Evolutionary conservation across 345 rosid species (phyloP).

Genomic region (Brassica nigra): DNA sequence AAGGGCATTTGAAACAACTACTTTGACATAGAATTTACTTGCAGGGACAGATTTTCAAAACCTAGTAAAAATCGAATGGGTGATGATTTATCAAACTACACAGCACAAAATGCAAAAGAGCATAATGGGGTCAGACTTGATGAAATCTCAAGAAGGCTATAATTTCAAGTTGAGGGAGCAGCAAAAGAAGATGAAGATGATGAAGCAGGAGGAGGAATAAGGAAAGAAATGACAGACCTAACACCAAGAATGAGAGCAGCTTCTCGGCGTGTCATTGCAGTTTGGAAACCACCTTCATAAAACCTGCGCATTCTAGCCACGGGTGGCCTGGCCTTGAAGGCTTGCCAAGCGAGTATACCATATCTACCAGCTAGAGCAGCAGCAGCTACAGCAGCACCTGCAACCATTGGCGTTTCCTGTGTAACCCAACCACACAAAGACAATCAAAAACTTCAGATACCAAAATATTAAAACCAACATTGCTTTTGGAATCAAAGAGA

Average conservation of each 20-base stretch:
- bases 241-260: slow-evolving; percentile 89
- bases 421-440: neutral
- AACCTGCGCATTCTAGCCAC: slow-evolving; percentile 57
- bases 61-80: neutral
- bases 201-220: neutral
- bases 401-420: slow-evolving; percentile 71
- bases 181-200: neutral
- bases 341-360: slow-evolving; percentile 85
- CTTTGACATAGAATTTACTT: neutral
- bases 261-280: slow-evolving; percentile 71
- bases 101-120: neutral
- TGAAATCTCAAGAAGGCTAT: neutral
- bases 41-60: neutral
- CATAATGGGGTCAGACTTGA: neutral
- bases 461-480: neutral
- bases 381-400: slow-evolving; percentile 75
- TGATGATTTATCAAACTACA: neutral
- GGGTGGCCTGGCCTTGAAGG: slow-evolving; percentile 76
- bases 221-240: slow-evolving; percentile 47
- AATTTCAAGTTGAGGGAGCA: neutral
- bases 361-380: slow-evolving; percentile 81
- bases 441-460: neutral
- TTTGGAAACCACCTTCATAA: slow-evolving; percentile 83
- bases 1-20: neutral
- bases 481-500: slow-evolving; percentile 24